Evolutionary conservation across 257 asterid genomes (phyloP).

Genomic region (Cruciata laevipes): DNA sequence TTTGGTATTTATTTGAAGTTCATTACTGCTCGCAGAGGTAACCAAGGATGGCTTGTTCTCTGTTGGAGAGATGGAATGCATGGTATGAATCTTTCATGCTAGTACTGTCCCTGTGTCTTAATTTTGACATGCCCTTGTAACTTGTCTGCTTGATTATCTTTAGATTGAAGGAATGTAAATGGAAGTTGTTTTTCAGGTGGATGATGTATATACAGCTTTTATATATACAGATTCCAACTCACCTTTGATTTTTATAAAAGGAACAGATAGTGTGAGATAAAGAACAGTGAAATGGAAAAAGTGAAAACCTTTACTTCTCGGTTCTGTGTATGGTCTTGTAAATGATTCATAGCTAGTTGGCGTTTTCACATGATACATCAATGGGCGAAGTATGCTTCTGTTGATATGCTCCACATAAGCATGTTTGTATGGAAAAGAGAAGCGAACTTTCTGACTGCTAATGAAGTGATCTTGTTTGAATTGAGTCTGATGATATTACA

Average conservation of each 20-base stretch:
- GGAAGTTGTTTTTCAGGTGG: background rate
- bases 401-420: background rate
- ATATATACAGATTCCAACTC: background rate
- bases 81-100: constrained; percentile 45
- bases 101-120: constrained; percentile 12
- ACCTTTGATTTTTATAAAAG: background rate
- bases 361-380: background rate
- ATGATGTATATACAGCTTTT: background rate
- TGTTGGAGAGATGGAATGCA: constrained; percentile 99
- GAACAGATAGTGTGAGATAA: background rate
- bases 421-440: background rate
- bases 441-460: too few species aligned
- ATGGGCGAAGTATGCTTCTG: background rate
- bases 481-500: constrained; percentile 11
- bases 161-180: background rate
- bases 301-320: background rate
- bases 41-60: constrained; percentile 98
- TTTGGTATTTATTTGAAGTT: constrained; percentile 23
- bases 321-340: background rate
- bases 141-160: constrained; percentile 1
- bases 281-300: background rate
- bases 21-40: constrained; percentile 57
- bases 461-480: background rate
- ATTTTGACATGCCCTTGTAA: constrained; percentile 11
- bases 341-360: background rate